Percentiles rank a stretch among this genome's conserved stretches.
phyloP scores from a whole-genome alignment of 441 rosid species.

The Isatis lusitanica region DNA sequence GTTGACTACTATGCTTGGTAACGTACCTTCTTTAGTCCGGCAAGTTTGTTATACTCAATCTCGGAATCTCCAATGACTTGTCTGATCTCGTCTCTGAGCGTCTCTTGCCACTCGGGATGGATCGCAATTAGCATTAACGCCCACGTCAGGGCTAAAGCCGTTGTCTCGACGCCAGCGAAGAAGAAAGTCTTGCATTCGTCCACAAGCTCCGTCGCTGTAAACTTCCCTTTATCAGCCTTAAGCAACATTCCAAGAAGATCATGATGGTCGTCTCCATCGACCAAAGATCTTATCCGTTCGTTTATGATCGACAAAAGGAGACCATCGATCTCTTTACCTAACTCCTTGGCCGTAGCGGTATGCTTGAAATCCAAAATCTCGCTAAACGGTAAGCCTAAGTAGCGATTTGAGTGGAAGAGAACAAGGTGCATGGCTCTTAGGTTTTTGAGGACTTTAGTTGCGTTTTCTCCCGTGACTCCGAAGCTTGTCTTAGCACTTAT shows the following conservation, averaged over 20 bases:
- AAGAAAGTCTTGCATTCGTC: constrained; percentile 96
- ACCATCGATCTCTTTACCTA: constrained; percentile 71
- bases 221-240: constrained; percentile 38
- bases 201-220: constrained; percentile 62
- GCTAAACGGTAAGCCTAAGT: constrained; percentile 84
- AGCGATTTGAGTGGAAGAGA: constrained; percentile 72
- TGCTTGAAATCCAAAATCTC: constrained; percentile 50
- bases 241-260: constrained; percentile 72
- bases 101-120: constrained; percentile 77
- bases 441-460: constrained; percentile 56
- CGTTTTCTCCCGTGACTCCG: constrained; percentile 57
- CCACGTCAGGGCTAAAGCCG: constrained; percentile 85
- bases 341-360: constrained; percentile 52
- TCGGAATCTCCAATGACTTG: constrained; percentile 59
- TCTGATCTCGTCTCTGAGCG: constrained; percentile 75
- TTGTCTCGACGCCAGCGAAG: constrained; percentile 91
- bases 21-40: constrained; percentile 79
- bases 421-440: constrained; percentile 65
- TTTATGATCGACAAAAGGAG: constrained; percentile 60
- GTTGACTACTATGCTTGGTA: constrained; percentile 17
- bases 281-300: constrained; percentile 41
- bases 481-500: constrained; percentile 85
- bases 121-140: constrained; percentile 72
- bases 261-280: constrained; percentile 20
- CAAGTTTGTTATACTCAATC: constrained; percentile 61